A percentile compares a stretch with the other conserved stretches of the same genome.
Evolutionary conservation across 164 flowering plant genomes (phyloP).

Genomic region (Magnolia officinalis): DNA sequence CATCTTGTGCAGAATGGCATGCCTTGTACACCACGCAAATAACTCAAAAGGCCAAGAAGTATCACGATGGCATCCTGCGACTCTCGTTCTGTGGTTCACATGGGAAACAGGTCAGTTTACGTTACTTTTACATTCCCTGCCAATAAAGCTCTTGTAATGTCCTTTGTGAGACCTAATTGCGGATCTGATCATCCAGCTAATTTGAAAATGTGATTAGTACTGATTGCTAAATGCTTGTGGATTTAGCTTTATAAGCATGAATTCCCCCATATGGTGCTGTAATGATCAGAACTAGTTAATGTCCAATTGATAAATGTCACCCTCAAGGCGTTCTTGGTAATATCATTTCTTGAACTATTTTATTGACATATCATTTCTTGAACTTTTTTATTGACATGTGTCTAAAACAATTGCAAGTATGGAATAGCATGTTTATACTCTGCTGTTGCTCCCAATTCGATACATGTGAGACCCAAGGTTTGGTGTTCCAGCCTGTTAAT

Average conservation of each 20-base stretch:
- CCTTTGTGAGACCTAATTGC: not conserved
- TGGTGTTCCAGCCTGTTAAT: no score
- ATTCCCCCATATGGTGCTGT: not conserved
- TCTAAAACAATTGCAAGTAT: not conserved
- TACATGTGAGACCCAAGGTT: no score
- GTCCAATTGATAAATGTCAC: not conserved
- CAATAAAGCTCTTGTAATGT: not conserved
- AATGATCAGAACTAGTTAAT: not conserved
- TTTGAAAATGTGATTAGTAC: not conserved
- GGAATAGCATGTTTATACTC: no score
- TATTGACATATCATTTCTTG: not conserved
- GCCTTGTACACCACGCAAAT: constrained; percentile 67
- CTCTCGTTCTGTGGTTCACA: constrained; percentile 40
- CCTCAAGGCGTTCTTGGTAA: not conserved
- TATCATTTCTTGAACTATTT: not conserved
- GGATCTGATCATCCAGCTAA: not conserved
- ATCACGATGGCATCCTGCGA: constrained; percentile 66
- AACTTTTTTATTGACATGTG: not conserved
- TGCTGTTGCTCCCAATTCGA: no score
- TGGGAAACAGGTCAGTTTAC: constrained; percentile 53
- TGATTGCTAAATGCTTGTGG: not conserved
- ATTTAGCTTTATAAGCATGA: not conserved
- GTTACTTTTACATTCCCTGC: not conserved
- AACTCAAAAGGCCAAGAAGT: constrained; percentile 72
- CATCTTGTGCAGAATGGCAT: constrained; percentile 38